Percentiles rank a stretch among this genome's conserved stretches.
phyloP scores from a whole-genome alignment of 345 rosid genomes.

The Brassica incana region DNA sequence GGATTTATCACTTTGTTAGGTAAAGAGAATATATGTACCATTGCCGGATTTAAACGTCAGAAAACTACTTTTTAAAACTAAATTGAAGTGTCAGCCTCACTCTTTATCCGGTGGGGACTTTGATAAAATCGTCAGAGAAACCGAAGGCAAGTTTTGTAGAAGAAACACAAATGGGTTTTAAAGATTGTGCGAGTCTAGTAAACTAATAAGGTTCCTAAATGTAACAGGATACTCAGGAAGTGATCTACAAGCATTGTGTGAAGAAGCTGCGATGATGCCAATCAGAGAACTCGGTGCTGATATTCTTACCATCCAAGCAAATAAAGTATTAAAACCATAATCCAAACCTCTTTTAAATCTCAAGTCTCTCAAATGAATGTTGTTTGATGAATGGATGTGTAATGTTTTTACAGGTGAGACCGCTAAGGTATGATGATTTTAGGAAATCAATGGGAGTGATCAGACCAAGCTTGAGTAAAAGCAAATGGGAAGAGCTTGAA shows the following conservation, averaged over 20 bases:
- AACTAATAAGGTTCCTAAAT: not conserved
- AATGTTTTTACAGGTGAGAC: slow-evolving; percentile 58
- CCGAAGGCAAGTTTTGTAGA: slow-evolving; percentile 61
- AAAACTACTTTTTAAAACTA: slow-evolving; percentile 65
- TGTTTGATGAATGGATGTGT: not conserved
- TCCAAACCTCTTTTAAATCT: not conserved
- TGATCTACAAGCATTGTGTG: slow-evolving; percentile 95
- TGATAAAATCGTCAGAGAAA: slow-evolving; percentile 74
- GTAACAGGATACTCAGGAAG: slow-evolving; percentile 92
- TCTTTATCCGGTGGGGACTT: slow-evolving; percentile 77
- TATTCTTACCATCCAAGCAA: slow-evolving; percentile 77
- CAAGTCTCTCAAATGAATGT: not conserved
- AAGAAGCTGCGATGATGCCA: slow-evolving; percentile 99
- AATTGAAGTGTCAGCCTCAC: slow-evolving; percentile 75
- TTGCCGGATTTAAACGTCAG: slow-evolving; percentile 79
- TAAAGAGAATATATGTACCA: slow-evolving; percentile 90
- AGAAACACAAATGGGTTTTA: not conserved
- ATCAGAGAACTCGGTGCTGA: slow-evolving; percentile 91
- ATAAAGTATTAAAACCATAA: slow-evolving; percentile 54
- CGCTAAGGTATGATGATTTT: slow-evolving; percentile 75
- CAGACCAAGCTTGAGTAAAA: slow-evolving; percentile 84
- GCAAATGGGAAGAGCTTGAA: slow-evolving; percentile 93
- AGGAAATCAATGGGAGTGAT: slow-evolving; percentile 77
- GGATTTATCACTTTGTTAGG: slow-evolving; percentile 42
- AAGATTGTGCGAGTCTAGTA: not conserved